These are phyloP conservation scores for grape (Vitis vinifera) DNA, from an alignment of 164 flowering plant species.

Conservation along the genomic window ASM3070453v1 NC_081808.1:11048001-11048500, in stretches of 20 bases:
- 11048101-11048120: too few species aligned
- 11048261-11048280: slow-evolving; percentile 33
- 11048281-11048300: neutral
- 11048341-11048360: slow-evolving; percentile 4
- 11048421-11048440: neutral
- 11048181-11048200: slow-evolving; percentile 27
- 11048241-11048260: slow-evolving; percentile 53
- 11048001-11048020: too few species aligned
- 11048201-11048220: slow-evolving; percentile 29
- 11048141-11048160: neutral
- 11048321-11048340: slow-evolving; percentile 18
- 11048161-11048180: slow-evolving; percentile 10
- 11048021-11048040: too few species aligned
- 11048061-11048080: neutral
- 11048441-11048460: neutral
- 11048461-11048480: neutral
- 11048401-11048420: too few species aligned
- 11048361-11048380: neutral
- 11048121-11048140: too few species aligned
- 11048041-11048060: too few species aligned
- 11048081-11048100: too few species aligned
- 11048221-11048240: slow-evolving; percentile 24
- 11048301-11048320: slow-evolving; percentile 16
- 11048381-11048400: slow-evolving; percentile 2
- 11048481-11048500: neutral